A percentile compares a stretch with the other conserved stretches of the same genome.
These are phyloP conservation scores for Clonostachys rosea DNA, from an alignment of 2,329 filamentous ascomycete species.

Conservation along the genomic window DNA sequence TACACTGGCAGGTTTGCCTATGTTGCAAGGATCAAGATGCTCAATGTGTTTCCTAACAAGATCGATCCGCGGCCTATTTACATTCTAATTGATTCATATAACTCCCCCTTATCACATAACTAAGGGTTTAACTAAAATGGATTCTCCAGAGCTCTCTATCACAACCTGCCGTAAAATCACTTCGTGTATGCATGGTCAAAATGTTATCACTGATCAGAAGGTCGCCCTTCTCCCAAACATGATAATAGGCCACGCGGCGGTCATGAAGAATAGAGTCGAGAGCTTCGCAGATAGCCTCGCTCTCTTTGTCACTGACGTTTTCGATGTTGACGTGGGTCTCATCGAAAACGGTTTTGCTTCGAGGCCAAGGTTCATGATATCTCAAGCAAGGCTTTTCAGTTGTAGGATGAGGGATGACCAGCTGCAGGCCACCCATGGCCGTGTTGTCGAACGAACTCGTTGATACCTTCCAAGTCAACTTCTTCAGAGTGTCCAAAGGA, in stretches of 20 bases:
- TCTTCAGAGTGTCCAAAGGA: slow-evolving; percentile 24
- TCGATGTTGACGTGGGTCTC: slow-evolving; percentile 38
- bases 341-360: slow-evolving; percentile 44
- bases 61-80: too few relatives aligned
- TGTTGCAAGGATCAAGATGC: too few relatives aligned
- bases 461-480: slow-evolving; percentile 41
- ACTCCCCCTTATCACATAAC: too few relatives aligned
- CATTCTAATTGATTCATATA: too few relatives aligned
- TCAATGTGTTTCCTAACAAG: too few relatives aligned
- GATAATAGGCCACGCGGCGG: slow-evolving; percentile 41
- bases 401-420: slow-evolving; percentile 38
- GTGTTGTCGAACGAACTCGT: slow-evolving; percentile 41
- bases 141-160: slow-evolving; percentile 45
- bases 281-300: slow-evolving; percentile 25
- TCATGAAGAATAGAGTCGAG: slow-evolving; percentile 41
- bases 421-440: slow-evolving; percentile 32
- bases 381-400: slow-evolving; percentile 42
- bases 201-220: slow-evolving; percentile 48
- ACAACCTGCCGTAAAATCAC: slow-evolving; percentile 33
- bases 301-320: slow-evolving; percentile 17
- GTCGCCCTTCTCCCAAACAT: slow-evolving; percentile 50
- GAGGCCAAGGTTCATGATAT: slow-evolving; percentile 51
- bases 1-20: too few relatives aligned
- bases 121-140: slow-evolving; percentile 22
- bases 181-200: slow-evolving; percentile 43